Evolutionary conservation across 108 stramenopile species (phyloP).

Genomic region (Cyclotella atomus): DNA sequence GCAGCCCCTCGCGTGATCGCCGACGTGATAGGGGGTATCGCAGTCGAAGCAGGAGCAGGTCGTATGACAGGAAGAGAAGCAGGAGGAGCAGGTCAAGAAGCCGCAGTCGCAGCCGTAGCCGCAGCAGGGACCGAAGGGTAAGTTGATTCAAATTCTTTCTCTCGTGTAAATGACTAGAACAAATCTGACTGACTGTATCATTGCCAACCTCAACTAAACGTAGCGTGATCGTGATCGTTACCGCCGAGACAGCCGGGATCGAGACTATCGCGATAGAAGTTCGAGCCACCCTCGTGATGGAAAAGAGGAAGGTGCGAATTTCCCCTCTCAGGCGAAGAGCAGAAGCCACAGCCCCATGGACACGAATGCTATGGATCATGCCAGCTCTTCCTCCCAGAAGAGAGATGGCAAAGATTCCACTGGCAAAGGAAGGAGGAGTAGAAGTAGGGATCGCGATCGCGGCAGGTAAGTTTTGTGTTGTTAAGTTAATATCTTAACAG

Average conservation of each 20-base stretch:
- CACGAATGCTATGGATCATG: conserved; percentile 35
- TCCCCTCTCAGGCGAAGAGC: conserved; percentile 31
- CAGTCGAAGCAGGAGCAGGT: conserved; percentile 47
- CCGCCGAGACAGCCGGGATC: conserved; percentile 15
- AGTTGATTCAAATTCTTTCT: background rate
- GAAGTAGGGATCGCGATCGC: conserved; percentile 43
- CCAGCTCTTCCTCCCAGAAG: conserved; percentile 50
- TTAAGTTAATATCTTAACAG: background rate
- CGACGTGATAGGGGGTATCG: conserved; percentile 55
- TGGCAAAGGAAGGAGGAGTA: conserved; percentile 46
- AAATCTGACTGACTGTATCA: too few relatives aligned
- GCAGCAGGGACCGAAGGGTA: conserved; percentile 39
- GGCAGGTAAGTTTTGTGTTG: background rate
- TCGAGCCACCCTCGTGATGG: conserved; percentile 30
- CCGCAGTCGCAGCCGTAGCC: conserved; percentile 36
- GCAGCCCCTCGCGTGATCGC: conserved; percentile 59
- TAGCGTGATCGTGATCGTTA: conserved; percentile 23
- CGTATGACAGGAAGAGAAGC: conserved; percentile 9
- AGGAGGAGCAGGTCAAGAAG: conserved; percentile 27
- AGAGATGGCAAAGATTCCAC: conserved; percentile 50
- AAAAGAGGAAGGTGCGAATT: conserved; percentile 36
- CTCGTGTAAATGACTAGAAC: background rate
- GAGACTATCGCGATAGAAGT: conserved; percentile 44
- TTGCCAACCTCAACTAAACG: background rate
- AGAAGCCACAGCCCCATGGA: conserved; percentile 44